A percentile compares a stretch with the other conserved stretches of the same genome.
Conservation (phyloP, 2,329 filamentous ascomycete genomes). For the Fusarium denticulatum region DNA sequence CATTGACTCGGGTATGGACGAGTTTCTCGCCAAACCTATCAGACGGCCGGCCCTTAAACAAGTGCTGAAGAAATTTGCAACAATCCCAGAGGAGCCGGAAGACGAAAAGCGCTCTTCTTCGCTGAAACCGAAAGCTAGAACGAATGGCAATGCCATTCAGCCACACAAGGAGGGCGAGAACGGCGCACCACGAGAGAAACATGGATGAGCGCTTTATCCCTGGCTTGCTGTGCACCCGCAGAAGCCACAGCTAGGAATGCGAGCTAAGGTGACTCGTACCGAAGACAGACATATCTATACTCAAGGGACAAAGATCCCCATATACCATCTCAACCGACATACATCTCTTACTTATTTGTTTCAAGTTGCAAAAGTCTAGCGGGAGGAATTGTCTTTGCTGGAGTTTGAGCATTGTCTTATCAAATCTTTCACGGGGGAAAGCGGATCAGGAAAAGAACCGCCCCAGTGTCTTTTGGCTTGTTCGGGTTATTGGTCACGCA, state of each 20-base stretch:
- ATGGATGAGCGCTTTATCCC: slow-evolving; percentile 18
- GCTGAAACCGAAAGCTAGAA: slow-evolving; percentile 26
- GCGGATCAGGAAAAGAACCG: slow-evolving; percentile 19
- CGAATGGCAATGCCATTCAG: slow-evolving; percentile 28
- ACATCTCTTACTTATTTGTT: slow-evolving; percentile 11
- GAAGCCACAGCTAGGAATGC: background rate
- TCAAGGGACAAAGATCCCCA: background rate
- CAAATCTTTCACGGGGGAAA: background rate
- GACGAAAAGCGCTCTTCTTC: slow-evolving; percentile 31
- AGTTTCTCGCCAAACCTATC: slow-evolving; percentile 83
- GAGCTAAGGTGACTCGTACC: background rate
- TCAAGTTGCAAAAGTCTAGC: slow-evolving; percentile 29
- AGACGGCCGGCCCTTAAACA: slow-evolving; percentile 86
- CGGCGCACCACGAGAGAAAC: slow-evolving; percentile 29
- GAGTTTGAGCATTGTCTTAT: slow-evolving; percentile 25
- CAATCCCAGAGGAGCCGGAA: slow-evolving; percentile 75
- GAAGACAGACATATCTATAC: background rate
- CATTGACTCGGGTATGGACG: slow-evolving; percentile 91
- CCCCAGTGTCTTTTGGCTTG: slow-evolving; percentile 10
- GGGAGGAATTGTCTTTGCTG: slow-evolving; percentile 24
- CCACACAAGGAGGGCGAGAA: slow-evolving; percentile 24
- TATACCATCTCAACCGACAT: background rate
- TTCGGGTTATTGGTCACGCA: slow-evolving; percentile 1
- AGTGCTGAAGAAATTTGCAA: slow-evolving; percentile 84
- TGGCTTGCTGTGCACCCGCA: background rate